phyloP scores from a whole-genome alignment of 257 asterid genomes.

The Gynochthodes officinalis region DNA sequence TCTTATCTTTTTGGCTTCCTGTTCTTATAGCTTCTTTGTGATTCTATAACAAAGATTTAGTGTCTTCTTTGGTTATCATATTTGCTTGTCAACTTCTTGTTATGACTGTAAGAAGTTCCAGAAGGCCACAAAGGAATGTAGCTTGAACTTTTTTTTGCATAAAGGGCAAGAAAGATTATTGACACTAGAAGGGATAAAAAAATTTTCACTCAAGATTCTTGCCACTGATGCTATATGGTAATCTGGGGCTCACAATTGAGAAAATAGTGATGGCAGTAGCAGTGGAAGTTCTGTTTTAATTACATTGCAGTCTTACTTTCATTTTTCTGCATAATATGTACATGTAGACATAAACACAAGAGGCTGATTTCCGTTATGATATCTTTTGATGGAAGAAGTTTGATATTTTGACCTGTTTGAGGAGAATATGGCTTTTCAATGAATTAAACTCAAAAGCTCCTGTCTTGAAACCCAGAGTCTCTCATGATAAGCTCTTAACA shows the following conservation, averaged over 20 bases:
- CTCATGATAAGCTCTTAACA: constrained; percentile 18
- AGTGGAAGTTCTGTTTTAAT: background rate
- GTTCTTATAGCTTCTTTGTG: background rate
- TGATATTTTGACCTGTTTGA: background rate
- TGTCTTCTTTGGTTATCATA: background rate
- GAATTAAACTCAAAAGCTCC: background rate
- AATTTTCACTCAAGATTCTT: background rate
- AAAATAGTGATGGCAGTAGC: background rate
- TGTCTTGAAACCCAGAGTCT: background rate
- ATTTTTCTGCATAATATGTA: no score
- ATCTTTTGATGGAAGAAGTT: background rate
- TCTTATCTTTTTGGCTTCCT: background rate
- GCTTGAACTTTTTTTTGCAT: background rate
- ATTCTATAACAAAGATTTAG: background rate
- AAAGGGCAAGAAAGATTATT: background rate
- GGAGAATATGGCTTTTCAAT: background rate
- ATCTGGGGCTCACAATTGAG: background rate
- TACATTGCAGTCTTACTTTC: background rate
- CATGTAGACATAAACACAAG: no score
- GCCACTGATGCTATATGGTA: background rate
- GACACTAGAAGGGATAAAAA: background rate
- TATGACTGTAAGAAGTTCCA: background rate
- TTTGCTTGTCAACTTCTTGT: background rate
- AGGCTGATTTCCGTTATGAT: background rate
- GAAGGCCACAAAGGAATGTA: background rate